Percentiles rank a stretch among this genome's conserved stretches.
These are phyloP conservation scores for Austropuccinia psidii DNA, from an alignment of 1,284 basidiomycete genomes.

Conservation along the genomic window DNA sequence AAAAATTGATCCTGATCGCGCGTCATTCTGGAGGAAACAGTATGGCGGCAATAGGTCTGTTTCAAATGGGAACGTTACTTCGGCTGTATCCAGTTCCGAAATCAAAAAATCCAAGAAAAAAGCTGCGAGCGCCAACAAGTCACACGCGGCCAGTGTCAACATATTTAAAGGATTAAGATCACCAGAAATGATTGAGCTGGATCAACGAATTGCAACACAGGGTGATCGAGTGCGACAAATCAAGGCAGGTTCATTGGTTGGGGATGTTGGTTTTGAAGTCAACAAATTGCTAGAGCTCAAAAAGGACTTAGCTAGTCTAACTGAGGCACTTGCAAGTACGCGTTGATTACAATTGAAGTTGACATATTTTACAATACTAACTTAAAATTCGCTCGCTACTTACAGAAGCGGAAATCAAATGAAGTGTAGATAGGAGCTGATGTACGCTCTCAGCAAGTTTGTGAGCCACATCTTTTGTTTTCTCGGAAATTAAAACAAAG, in stretches of 20 bases:
- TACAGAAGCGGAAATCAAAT: too few species aligned
- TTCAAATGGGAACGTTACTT: background rate
- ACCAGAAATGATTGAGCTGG: conserved; percentile 58
- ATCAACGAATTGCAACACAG: conserved; percentile 65
- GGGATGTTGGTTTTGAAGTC: conserved; percentile 52
- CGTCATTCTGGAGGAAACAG: conserved; percentile 68
- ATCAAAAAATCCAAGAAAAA: conserved; percentile 31
- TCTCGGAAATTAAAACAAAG: too few species aligned
- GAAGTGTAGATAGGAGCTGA: too few species aligned
- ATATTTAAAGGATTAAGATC: conserved; percentile 57
- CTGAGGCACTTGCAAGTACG: conserved; percentile 37
- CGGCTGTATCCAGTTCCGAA: background rate
- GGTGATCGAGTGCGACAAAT: conserved; percentile 62
- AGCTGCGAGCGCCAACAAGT: background rate
- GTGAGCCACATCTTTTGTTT: too few species aligned
- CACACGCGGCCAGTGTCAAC: background rate
- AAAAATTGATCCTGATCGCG: conserved; percentile 85
- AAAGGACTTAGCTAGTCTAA: conserved; percentile 56
- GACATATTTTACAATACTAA: too few species aligned
- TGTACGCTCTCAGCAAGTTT: too few species aligned
- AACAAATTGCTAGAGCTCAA: conserved; percentile 57
- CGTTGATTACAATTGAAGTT: too few species aligned
- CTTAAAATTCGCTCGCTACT: too few species aligned
- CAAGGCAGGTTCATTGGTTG: conserved; percentile 58
- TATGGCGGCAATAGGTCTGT: conserved; percentile 59